These are phyloP conservation scores for Cladophialophora bantiana DNA, from an alignment of 2,329 filamentous ascomycete species.

Conservation along the genomic window DNA sequence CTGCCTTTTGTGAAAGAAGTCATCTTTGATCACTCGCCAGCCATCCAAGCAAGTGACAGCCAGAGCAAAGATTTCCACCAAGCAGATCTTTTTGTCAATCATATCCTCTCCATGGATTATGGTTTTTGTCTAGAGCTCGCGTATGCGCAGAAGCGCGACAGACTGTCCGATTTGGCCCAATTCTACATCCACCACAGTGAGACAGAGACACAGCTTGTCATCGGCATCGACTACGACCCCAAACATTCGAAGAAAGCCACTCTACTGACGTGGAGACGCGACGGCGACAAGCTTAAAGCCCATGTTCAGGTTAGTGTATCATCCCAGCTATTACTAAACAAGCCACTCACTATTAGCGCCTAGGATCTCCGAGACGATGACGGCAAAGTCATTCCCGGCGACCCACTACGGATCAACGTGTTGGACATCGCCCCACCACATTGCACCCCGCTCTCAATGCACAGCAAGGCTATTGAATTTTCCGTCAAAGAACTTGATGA, in stretches of 20 bases:
- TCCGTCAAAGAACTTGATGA: constrained; percentile 1
- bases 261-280: constrained; percentile 1
- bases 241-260: background rate
- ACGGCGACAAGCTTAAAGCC: background rate
- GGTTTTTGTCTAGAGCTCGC: background rate
- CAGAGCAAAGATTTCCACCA: background rate
- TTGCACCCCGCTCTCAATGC: background rate
- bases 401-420: background rate
- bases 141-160: background rate
- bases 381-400: background rate
- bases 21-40: background rate
- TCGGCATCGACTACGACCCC: constrained; percentile 1
- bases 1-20: background rate
- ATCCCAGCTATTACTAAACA: background rate
- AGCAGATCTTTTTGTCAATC: background rate
- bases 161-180: background rate
- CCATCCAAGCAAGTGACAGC: background rate
- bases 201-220: background rate
- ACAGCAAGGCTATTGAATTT: background rate
- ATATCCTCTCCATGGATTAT: background rate
- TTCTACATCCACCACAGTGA: constrained; percentile 6
- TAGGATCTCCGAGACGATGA: background rate
- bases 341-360: background rate
- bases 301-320: constrained; percentile 6
- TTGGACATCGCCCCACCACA: background rate